Base-by-base conservation (phyloP, 129 eudicot species). In the Helianthus tuberosus region DNA sequence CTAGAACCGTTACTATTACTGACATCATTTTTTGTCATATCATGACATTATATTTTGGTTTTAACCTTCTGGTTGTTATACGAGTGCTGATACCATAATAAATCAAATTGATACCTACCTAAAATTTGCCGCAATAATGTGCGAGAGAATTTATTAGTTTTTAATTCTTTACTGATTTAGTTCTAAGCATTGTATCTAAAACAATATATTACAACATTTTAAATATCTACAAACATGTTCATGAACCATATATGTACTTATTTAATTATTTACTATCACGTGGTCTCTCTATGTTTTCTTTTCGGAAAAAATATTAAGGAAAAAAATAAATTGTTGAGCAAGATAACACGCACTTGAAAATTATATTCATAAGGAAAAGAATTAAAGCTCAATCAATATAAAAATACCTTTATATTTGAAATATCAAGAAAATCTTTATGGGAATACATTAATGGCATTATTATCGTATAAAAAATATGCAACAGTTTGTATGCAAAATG, bases 381-480 rank as follows among this genome's bases (percentile, higher is more conserved):
- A 60, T 47, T 49, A 27, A 47, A 43, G 62, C 59, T 11, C 5
- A 12, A 48, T 11, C 9, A 32, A 64, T 38, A 64, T 74, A 43
- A 71, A 74, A 74, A 6, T 64, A 64, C 64, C 64, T 74, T 23
- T 63, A 23, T 43, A 35, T 46, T 74, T 74, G 64, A 50, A 50
- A 63, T 74, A 12, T 32, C 51, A 67, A 52, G 23, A 74, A 74
- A 29, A 13, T 17, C 8, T 62, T 49, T 13, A 64, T 74, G 78
- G 41, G 64, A 27, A 62, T 1, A 49, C 71, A 50, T 50, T 48
- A 73, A 48, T 73, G 60, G 69, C 29, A 61, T 61, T 7, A 61
- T 61, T 35, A 63, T 63, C 50, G 41, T 41, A 49, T 74, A 48
- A 38, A 74, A 16, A 49, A 9, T 38, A 71, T 71, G 38, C 5